Conservation (phyloP, 2,329 filamentous ascomycete species). For the Huntiella bhutanensis region DNA sequence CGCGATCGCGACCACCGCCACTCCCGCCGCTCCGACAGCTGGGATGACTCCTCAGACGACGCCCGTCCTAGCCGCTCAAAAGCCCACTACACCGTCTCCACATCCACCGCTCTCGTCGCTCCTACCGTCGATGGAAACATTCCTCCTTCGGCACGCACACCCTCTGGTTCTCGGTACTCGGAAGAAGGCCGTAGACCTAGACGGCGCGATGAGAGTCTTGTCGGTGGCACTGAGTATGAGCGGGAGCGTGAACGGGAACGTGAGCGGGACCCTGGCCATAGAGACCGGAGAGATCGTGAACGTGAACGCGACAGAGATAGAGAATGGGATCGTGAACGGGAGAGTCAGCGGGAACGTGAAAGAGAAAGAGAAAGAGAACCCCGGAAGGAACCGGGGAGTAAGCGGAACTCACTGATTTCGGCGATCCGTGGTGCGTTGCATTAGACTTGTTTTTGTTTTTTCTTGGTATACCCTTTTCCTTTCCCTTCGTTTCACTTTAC, state of each 20-base stretch:
- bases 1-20: constrained; percentile 13
- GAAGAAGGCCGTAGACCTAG: constrained; percentile 17
- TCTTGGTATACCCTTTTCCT: neutral
- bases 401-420: constrained; percentile 35
- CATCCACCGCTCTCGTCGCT: too few relatives aligned
- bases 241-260: constrained; percentile 1
- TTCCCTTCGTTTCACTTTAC: neutral
- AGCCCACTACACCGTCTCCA: constrained; percentile 13
- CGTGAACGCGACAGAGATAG: constrained; percentile 24
- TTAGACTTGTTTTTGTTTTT: constrained; percentile 26
- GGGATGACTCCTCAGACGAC: constrained; percentile 17
- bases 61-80: constrained; percentile 12
- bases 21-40: constrained; percentile 3
- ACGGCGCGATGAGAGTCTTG: neutral
- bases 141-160: constrained; percentile 8
- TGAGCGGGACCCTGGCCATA: constrained; percentile 11
- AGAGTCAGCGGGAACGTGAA: constrained; percentile 20
- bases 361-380: constrained; percentile 15
- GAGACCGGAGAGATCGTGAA: constrained; percentile 18
- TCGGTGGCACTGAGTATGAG: too few relatives aligned
- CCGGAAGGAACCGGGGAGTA: constrained; percentile 15
- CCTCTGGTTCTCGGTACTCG: too few relatives aligned
- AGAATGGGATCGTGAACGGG: constrained; percentile 26
- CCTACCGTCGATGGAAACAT: constrained; percentile 2
- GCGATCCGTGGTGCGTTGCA: constrained; percentile 40